Conservation (phyloP, 106 monocot genomes). For the Dendrobium huoshanense region DNA sequence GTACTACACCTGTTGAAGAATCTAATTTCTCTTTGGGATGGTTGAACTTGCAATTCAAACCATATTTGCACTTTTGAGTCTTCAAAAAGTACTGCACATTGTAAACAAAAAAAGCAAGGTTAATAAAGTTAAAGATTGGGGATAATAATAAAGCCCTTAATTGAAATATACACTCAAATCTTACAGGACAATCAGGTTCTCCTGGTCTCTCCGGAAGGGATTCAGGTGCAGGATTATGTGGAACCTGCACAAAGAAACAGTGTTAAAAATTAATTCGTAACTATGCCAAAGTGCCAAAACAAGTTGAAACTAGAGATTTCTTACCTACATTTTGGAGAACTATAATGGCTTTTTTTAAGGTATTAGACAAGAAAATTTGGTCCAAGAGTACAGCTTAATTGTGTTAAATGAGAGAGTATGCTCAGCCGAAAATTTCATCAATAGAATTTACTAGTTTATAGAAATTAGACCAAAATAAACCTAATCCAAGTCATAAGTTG, state of each 20-base stretch:
- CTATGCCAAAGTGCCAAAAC: not conserved
- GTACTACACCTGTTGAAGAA: conserved; percentile 4
- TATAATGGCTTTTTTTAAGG: not conserved
- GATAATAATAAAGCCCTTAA: not conserved
- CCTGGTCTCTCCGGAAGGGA: conserved; percentile 86
- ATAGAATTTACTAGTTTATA: not conserved
- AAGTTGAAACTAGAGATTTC: not conserved
- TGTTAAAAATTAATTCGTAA: not conserved
- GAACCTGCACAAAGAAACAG: conserved; percentile 41
- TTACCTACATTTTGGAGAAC: not conserved
- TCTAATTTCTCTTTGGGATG: conserved; percentile 52
- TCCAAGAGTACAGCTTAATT: not conserved
- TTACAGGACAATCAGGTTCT: conserved; percentile 93
- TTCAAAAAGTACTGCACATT: conserved; percentile 57
- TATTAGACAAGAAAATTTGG: not conserved
- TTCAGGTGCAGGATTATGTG: conserved; percentile 34
- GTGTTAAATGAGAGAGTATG: not conserved
- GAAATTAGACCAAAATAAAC: not conserved
- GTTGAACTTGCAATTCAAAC: conserved; percentile 72
- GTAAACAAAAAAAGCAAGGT: not conserved
- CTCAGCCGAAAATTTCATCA: not conserved
- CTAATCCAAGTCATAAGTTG: too few species aligned
- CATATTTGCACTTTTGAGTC: conserved; percentile 79
- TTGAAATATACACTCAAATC: conserved; percentile 2
- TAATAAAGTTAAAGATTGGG: not conserved